These are phyloP conservation scores for Termitomyces sp. DNA, from an alignment of 768 basidiomycete species.

Conservation along the genomic window DNA sequence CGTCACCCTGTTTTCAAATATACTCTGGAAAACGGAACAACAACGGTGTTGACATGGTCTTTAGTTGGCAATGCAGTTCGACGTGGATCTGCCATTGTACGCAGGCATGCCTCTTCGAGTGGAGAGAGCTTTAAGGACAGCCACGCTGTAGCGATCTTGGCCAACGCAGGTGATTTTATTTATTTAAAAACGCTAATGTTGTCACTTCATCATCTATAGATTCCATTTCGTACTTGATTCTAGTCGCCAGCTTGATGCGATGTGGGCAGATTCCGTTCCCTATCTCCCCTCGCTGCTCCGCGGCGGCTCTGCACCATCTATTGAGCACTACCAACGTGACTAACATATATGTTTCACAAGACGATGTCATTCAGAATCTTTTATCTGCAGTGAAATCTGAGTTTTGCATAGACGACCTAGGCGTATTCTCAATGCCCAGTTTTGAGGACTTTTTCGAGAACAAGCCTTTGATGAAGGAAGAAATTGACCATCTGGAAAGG, in stretches of 20 bases:
- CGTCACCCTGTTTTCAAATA: slow-evolving; percentile 1
- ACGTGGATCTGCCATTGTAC: not conserved
- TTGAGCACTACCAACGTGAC: not conserved
- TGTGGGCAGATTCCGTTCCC: slow-evolving; percentile 4
- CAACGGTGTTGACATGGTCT: not conserved
- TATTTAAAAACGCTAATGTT: not conserved
- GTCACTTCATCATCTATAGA: not conserved
- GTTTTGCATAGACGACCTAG: not conserved
- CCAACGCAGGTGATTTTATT: not conserved
- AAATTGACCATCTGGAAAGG: not conserved
- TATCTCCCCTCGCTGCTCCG: slow-evolving; percentile 3
- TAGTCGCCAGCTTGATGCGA: slow-evolving; percentile 1
- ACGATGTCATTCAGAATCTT: slow-evolving; percentile 20
- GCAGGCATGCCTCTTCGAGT: not conserved
- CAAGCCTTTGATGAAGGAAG: not conserved
- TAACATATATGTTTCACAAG: slow-evolving; percentile 3
- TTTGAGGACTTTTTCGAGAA: not conserved
- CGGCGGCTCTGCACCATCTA: slow-evolving; percentile 2
- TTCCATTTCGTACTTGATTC: not conserved
- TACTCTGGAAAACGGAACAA: not conserved
- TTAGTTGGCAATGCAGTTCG: not conserved
- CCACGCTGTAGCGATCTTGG: not conserved
- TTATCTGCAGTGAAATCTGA: slow-evolving; percentile 15
- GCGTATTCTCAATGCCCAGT: not conserved
- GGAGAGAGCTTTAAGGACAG: not conserved